A percentile compares a stretch with the other conserved stretches of the same genome.
These are phyloP conservation scores for Paraglomus brasilianum DNA, from an alignment of 192 early-diverging fungal genomes.

Conservation along the genomic window DNA sequence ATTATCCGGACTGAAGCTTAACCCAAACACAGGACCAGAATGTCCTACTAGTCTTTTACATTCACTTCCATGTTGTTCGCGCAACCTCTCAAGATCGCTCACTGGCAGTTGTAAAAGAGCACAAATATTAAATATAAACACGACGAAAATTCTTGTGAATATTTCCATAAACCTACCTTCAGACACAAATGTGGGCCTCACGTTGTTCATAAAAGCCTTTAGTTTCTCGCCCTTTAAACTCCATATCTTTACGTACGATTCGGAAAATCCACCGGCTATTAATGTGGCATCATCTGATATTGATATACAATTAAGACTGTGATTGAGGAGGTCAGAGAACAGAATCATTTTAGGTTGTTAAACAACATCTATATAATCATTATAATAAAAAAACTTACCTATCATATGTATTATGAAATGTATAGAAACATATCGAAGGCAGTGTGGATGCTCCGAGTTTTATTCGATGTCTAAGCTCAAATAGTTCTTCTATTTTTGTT, in stretches of 20 bases:
- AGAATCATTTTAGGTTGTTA: conserved; percentile 19
- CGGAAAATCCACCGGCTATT: conserved; percentile 88
- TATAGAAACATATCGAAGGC: conserved; percentile 92
- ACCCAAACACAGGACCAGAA: conserved; percentile 85
- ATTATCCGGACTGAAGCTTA: conserved; percentile 83
- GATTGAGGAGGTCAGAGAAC: not conserved
- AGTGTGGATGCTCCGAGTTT: conserved; percentile 62
- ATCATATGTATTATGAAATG: conserved; percentile 91
- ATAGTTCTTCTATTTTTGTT: conserved; percentile 72
- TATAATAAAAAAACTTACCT: conserved; percentile 35
- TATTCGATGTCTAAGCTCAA: conserved; percentile 75
- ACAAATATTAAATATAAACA: not conserved
- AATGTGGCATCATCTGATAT: conserved; percentile 79
- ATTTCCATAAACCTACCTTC: conserved; percentile 42
- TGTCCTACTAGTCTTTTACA: conserved; percentile 81
- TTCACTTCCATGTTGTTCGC: conserved; percentile 59
- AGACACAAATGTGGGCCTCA: conserved; percentile 57
- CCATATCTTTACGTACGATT: conserved; percentile 94
- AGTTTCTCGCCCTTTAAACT: conserved; percentile 78
- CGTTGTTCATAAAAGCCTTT: conserved; percentile 58
- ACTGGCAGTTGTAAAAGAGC: conserved; percentile 32
- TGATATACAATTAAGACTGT: conserved; percentile 78
- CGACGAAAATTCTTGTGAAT: conserved; percentile 1
- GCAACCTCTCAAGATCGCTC: conserved; percentile 57
- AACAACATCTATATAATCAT: not conserved